A percentile compares a stretch with the other conserved stretches of the same genome.
Evolutionary conservation across 2,329 filamentous ascomycete genomes (phyloP).

Genomic region (Beauveria scarabaeidicola): DNA sequence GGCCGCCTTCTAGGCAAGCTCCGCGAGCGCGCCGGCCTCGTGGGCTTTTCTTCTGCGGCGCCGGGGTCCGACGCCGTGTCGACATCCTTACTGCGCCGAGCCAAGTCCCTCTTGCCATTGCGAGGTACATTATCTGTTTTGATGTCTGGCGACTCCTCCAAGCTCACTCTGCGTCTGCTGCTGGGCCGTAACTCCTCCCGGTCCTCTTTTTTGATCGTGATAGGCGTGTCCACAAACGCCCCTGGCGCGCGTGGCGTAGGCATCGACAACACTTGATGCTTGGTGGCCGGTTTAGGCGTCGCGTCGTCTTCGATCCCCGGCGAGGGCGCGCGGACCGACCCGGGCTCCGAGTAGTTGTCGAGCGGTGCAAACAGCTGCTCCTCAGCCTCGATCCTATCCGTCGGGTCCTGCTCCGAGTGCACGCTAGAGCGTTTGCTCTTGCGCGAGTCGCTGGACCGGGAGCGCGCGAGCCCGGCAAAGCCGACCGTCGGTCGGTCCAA

Average conservation of each 20-base stretch:
- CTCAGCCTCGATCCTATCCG: slow-evolving; percentile 48
- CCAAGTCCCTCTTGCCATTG: slow-evolving; percentile 19
- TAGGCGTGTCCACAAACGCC: slow-evolving; percentile 49
- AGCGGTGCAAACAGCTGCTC: slow-evolving; percentile 46
- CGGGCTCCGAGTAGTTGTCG: slow-evolving; percentile 48
- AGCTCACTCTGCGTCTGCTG: background rate
- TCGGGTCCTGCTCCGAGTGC: slow-evolving; percentile 45
- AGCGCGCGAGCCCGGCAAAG: slow-evolving; percentile 36
- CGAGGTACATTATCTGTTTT: slow-evolving; percentile 16
- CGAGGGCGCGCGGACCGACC: slow-evolving; percentile 44
- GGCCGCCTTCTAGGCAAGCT: slow-evolving; percentile 36
- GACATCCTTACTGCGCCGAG: slow-evolving; percentile 18
- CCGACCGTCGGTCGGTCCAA: slow-evolving; percentile 34
- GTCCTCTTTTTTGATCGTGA: slow-evolving; percentile 32
- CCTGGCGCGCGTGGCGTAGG: slow-evolving; percentile 47
- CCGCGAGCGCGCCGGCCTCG: slow-evolving; percentile 20
- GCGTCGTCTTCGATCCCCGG: slow-evolving; percentile 22
- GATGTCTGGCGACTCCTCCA: slow-evolving; percentile 12
- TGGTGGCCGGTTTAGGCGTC: slow-evolving; percentile 37
- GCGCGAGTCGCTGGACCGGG: slow-evolving; percentile 36
- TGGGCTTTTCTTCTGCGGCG: background rate
- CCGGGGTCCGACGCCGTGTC: slow-evolving; percentile 23
- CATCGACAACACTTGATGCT: slow-evolving; percentile 37
- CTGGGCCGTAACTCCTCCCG: background rate
- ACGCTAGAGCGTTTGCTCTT: slow-evolving; percentile 41